phyloP scores from a whole-genome alignment of 1,139 yeast species.

The Arxiozyma slooffiae region DNA sequence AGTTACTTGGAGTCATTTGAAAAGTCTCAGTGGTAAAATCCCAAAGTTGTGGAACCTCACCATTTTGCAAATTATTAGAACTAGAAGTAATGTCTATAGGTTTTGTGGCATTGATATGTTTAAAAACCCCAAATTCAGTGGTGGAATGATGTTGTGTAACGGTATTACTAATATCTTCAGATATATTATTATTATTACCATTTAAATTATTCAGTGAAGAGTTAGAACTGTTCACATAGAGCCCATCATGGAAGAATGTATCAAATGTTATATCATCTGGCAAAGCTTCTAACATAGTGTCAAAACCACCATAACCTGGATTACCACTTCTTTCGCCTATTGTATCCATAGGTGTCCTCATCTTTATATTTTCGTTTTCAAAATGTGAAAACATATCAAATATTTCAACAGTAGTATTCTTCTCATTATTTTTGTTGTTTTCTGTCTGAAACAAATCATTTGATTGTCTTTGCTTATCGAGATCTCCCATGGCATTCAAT shows the following conservation, averaged over 20 bases:
- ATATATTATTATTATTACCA: conserved; percentile 1
- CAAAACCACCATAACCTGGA: conserved; percentile 14
- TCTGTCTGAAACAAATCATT: neutral
- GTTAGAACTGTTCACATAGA: conserved; percentile 1
- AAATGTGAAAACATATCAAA: conserved; percentile 1
- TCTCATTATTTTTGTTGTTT: neutral
- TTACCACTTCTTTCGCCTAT: neutral
- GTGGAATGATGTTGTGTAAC: neutral
- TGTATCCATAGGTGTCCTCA: neutral
- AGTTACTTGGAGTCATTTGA: conserved; percentile 29
- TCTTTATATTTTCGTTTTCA: neutral
- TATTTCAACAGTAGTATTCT: neutral
- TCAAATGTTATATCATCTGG: conserved; percentile 26
- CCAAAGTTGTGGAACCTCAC: conserved; percentile 33
- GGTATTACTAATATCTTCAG: conserved; percentile 4
- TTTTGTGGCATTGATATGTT: neutral
- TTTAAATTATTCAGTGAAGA: neutral
- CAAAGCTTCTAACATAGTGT: conserved; percentile 30
- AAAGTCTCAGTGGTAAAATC: conserved; percentile 30
- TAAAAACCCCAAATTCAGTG: neutral
- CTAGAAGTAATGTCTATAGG: conserved; percentile 20
- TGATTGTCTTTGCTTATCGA: neutral
- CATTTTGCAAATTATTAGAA: conserved; percentile 26
- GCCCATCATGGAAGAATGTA: conserved; percentile 6
- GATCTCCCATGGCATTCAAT: neutral